Percentiles rank a stretch among this genome's conserved stretches.
Conservation (phyloP, 164 flowering plant genomes). For the Vitis labrusca region DNA sequence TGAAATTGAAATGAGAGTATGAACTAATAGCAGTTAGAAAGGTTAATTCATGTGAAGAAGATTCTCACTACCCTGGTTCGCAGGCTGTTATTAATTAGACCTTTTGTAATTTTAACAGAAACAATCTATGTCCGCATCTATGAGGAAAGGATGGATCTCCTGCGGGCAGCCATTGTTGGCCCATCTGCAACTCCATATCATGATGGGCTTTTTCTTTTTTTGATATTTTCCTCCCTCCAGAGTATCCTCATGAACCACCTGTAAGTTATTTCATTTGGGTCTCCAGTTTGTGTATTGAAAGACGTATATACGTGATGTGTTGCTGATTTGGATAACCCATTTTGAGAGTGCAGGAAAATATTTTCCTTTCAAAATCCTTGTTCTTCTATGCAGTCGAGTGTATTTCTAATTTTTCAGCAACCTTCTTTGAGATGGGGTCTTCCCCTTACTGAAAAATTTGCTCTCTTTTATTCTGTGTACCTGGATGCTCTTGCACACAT, state of each 20-base stretch:
- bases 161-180: conserved; percentile 84
- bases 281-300: background rate
- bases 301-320: too few relatives aligned
- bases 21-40: too few relatives aligned
- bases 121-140: conserved; percentile 72
- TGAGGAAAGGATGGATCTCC: conserved; percentile 83
- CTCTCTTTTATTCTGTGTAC: too few relatives aligned
- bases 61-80: background rate
- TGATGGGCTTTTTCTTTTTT: conserved; percentile 83
- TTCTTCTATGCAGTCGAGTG: background rate
- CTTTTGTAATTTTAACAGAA: conserved; percentile 40
- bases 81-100: conserved; percentile 2
- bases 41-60: background rate
- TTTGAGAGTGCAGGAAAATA: background rate
- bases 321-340: background rate
- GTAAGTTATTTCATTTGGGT: conserved; percentile 43
- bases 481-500: background rate
- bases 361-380: background rate
- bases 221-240: conserved; percentile 74
- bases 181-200: conserved; percentile 91
- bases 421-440: background rate
- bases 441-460: background rate
- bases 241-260: conserved; percentile 85
- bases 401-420: background rate
- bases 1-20: too few relatives aligned